Percentiles rank a stretch among this genome's conserved stretches.
Conservation (phyloP, 352 stramenopile species). For the Phytophthora vignae region DNA sequence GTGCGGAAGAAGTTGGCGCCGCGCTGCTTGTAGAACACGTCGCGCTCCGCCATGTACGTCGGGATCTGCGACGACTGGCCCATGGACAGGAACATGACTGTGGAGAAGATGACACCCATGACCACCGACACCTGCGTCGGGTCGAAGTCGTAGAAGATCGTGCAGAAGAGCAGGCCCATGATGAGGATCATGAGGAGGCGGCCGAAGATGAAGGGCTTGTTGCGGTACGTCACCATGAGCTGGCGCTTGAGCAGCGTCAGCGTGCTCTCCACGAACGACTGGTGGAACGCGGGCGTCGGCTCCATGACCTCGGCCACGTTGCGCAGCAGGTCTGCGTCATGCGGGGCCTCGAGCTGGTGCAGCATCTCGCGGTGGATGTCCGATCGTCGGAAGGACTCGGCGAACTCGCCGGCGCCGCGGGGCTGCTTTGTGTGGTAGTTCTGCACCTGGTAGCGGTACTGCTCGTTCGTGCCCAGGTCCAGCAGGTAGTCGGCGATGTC, state of each 20-base stretch:
- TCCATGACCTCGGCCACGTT: conserved; percentile 31
- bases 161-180: conserved; percentile 52
- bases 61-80: too few relatives aligned
- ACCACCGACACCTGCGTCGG: conserved; percentile 46
- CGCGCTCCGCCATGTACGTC: too few relatives aligned
- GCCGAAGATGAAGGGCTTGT: conserved; percentile 48
- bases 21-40: too few relatives aligned
- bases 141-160: conserved; percentile 53
- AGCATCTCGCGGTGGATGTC: conserved; percentile 17
- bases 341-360: conserved; percentile 15
- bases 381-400: conserved; percentile 31
- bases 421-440: conserved; percentile 14
- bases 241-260: conserved; percentile 48
- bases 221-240: conserved; percentile 60
- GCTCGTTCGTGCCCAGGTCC: conserved; percentile 34
- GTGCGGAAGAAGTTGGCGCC: too few relatives aligned
- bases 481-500: conserved; percentile 42
- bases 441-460: conserved; percentile 28
- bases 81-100: conserved; percentile 79
- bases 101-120: conserved; percentile 82
- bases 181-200: conserved; percentile 46
- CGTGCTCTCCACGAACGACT: conserved; percentile 36
- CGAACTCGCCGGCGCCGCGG: conserved; percentile 24
- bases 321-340: conserved; percentile 20
- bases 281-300: conserved; percentile 37